Conservation (phyloP, 768 basidiomycete genomes). For the Lactarius sanguifluus region DNA sequence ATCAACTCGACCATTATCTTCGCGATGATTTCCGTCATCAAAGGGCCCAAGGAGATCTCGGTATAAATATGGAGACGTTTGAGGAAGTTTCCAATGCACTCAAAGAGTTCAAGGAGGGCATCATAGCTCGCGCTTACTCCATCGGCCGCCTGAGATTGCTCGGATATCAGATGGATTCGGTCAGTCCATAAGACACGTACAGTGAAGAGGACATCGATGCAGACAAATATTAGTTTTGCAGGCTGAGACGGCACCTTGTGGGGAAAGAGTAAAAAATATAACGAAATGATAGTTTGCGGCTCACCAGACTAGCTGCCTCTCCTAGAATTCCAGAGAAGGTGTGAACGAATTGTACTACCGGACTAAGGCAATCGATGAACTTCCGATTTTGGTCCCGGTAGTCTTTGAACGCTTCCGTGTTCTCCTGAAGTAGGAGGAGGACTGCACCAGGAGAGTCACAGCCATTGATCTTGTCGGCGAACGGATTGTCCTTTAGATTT, state of each 20-base stretch:
- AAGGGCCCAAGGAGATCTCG: background rate
- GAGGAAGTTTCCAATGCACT: constrained; percentile 5
- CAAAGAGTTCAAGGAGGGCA: constrained; percentile 12
- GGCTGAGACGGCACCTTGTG: too few relatives aligned
- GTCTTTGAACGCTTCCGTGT: background rate
- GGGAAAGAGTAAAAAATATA: background rate
- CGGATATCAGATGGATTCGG: background rate
- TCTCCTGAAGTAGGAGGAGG: background rate
- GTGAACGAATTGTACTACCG: background rate
- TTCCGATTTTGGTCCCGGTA: constrained; percentile 9
- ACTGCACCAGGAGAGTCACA: background rate
- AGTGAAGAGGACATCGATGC: too few relatives aligned
- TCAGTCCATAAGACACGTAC: too few relatives aligned
- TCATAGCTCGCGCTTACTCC: constrained; percentile 18
- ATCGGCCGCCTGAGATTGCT: background rate
- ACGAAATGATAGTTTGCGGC: background rate
- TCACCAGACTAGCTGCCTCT: background rate
- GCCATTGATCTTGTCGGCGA: background rate
- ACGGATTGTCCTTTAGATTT: background rate
- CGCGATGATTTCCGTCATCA: constrained; percentile 11
- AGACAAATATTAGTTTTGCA: too few relatives aligned
- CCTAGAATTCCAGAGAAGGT: background rate
- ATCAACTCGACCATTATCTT: constrained; percentile 17
- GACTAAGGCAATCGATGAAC: constrained; percentile 3
- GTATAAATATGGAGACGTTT: constrained; percentile 7